Conservation (phyloP, 1,284 basidiomycete species). For the Apiotrichum montevideense region DNA sequence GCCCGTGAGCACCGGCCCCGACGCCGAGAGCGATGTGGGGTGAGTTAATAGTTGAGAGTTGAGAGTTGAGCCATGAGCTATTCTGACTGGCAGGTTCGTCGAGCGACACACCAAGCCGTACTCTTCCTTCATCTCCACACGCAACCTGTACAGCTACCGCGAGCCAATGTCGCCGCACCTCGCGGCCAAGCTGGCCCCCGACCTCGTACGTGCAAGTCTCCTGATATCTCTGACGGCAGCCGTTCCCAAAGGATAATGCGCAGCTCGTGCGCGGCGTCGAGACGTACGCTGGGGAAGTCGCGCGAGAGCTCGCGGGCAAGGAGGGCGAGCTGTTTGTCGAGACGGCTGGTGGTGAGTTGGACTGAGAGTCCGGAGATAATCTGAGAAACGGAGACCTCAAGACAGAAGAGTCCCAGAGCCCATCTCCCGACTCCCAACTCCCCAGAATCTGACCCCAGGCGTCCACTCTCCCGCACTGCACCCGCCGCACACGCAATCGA, state of each 20-base stretch:
- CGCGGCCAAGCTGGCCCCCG: conserved; percentile 61
- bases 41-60: conserved; percentile 44
- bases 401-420: no score
- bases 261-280: conserved; percentile 65
- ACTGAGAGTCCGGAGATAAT: no score
- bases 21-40: conserved; percentile 74
- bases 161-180: conserved; percentile 92
- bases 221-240: conserved; percentile 17
- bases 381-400: no score
- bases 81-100: conserved; percentile 57
- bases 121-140: conserved; percentile 52
- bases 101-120: conserved; percentile 54
- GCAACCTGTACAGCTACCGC: conserved; percentile 75
- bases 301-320: conserved; percentile 27
- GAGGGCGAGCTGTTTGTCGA: conserved; percentile 73
- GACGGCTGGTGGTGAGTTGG: conserved; percentile 78
- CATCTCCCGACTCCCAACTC: no score
- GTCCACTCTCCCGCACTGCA: conserved; percentile 82
- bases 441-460: conserved; percentile 51
- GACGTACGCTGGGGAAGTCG: conserved; percentile 56
- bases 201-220: conserved; percentile 40
- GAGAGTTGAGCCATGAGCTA: background rate
- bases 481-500: conserved; percentile 77
- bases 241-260: conserved; percentile 51
- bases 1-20: conserved; percentile 79